A percentile compares a stretch with the other conserved stretches of the same genome.
These are phyloP conservation scores for Rhodotorula glutinis DNA, from an alignment of 1,284 basidiomycete species.

Conservation along the genomic window DNA sequence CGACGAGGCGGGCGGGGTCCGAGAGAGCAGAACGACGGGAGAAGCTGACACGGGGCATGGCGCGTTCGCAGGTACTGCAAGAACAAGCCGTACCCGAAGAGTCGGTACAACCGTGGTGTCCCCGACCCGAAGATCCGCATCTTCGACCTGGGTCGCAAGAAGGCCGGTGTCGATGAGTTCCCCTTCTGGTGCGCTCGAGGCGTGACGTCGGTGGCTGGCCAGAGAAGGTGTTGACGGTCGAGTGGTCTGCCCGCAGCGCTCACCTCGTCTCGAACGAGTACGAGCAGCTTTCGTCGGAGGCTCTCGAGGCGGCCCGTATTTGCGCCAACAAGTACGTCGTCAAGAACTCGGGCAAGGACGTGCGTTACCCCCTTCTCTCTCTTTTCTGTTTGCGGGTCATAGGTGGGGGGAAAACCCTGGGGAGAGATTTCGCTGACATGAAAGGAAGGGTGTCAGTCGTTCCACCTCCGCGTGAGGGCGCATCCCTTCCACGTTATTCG, in stretches of 20 bases:
- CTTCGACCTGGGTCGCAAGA: slow-evolving; percentile 36
- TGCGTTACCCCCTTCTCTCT: too few relatives aligned
- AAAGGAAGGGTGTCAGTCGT: slow-evolving; percentile 55
- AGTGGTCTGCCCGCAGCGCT: slow-evolving; percentile 23
- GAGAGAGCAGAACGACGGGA: too few relatives aligned
- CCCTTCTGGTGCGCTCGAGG: slow-evolving; percentile 51
- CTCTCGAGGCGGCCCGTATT: slow-evolving; percentile 96
- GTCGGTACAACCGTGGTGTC: slow-evolving; percentile 74
- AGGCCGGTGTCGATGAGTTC: slow-evolving; percentile 71
- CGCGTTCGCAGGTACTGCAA: slow-evolving; percentile 77
- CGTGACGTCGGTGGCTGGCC: too few relatives aligned
- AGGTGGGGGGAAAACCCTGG: too few relatives aligned
- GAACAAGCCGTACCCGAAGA: slow-evolving; percentile 82
- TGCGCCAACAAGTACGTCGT: slow-evolving; percentile 99
- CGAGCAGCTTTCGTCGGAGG: slow-evolving; percentile 94
- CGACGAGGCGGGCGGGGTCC: too few relatives aligned
- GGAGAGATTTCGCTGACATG: too few relatives aligned
- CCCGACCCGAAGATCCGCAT: slow-evolving; percentile 70
- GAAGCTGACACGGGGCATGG: too few relatives aligned
- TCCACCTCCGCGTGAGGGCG: slow-evolving; percentile 95
- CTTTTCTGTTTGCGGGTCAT: too few relatives aligned
- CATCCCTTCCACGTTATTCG: slow-evolving; percentile 99
- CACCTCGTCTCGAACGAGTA: slow-evolving; percentile 93
- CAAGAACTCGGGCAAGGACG: slow-evolving; percentile 94
- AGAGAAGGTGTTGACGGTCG: too few relatives aligned